phyloP scores from a whole-genome alignment of 257 asterid species.

The Capsicum rhomboideum region DNA sequence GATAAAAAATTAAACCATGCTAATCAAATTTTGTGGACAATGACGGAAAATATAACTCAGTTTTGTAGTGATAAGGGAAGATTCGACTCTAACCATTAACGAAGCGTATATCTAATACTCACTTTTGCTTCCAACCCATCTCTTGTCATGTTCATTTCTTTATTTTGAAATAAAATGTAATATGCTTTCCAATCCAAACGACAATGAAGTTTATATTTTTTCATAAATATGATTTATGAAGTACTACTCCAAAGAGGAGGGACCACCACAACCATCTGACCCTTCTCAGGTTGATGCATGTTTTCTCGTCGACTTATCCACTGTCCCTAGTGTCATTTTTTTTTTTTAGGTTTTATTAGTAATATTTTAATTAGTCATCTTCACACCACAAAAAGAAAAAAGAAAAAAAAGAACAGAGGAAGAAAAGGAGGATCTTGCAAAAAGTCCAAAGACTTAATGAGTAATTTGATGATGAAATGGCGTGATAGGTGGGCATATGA shows the following conservation, averaged over 20 bases:
- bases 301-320: background rate
- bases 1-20: too few species aligned
- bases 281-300: background rate
- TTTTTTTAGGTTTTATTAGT: too few species aligned
- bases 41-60: too few species aligned
- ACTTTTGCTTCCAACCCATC: too few species aligned
- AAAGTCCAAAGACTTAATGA: background rate
- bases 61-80: too few species aligned
- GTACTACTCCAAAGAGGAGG: background rate
- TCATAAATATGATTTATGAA: background rate
- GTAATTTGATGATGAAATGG: background rate
- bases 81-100: too few species aligned
- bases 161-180: background rate
- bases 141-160: background rate
- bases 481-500: slow-evolving; percentile 3
- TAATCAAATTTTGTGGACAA: too few species aligned
- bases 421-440: background rate
- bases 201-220: background rate
- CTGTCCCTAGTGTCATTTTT: background rate
- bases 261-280: background rate
- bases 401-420: too few species aligned
- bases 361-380: background rate
- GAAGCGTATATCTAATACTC: too few species aligned
- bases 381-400: background rate
- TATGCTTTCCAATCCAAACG: background rate